A percentile compares a stretch with the other conserved stretches of the same genome.
These are phyloP conservation scores for Geum urbanum DNA, from an alignment of 306 rosid genomes.

Conservation along the genomic window DNA sequence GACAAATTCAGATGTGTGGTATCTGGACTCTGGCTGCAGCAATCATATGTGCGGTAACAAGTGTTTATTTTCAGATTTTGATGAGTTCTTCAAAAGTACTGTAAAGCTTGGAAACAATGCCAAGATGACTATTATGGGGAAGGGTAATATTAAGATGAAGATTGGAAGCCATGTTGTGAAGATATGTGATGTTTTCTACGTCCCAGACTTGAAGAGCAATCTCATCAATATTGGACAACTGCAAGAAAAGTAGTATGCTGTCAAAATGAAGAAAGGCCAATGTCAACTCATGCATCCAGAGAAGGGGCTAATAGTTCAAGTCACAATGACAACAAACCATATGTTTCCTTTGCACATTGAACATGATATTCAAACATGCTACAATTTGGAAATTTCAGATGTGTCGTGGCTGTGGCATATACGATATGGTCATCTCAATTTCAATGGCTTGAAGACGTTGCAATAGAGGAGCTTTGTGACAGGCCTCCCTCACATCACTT, in stretches of 20 bases:
- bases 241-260: neutral
- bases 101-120: neutral
- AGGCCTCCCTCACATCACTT: neutral
- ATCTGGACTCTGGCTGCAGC: no score
- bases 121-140: neutral
- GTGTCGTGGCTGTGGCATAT: neutral
- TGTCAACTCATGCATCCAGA: neutral
- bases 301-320: neutral
- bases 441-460: neutral
- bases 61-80: neutral
- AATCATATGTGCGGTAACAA: neutral
- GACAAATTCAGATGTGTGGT: neutral
- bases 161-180: neutral
- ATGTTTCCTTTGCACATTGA: neutral
- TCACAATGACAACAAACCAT: neutral
- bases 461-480: neutral
- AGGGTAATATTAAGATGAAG: neutral
- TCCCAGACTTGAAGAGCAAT: neutral
- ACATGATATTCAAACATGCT: neutral
- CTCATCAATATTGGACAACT: neutral
- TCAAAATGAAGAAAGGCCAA: neutral
- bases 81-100: neutral
- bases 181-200: neutral
- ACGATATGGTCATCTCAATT: neutral
- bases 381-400: neutral